Evolutionary conservation across 2,329 filamentous ascomycete genomes (phyloP).

Genomic region (Pseudogymnoascus sp.): DNA sequence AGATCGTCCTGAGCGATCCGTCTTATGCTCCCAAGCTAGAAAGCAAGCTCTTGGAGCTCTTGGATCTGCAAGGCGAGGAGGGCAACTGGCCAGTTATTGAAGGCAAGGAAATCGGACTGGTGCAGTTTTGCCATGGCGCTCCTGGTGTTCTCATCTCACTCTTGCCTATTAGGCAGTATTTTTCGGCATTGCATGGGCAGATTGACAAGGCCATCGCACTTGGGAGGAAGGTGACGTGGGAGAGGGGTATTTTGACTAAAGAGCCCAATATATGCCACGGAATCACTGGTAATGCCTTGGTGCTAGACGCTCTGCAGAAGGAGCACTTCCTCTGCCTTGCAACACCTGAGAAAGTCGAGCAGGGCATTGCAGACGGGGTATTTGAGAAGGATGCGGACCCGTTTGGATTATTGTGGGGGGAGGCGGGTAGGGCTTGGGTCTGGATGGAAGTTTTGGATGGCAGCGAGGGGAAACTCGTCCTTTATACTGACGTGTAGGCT

Average conservation of each 20-base stretch:
- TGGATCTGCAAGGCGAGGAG: conserved; percentile 52
- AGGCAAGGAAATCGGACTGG: conserved; percentile 39
- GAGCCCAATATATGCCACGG: conserved; percentile 61
- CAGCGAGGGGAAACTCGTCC: conserved; percentile 1
- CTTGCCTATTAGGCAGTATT: conserved; percentile 47
- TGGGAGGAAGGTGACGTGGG: conserved; percentile 47
- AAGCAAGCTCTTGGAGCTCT: conserved; percentile 44
- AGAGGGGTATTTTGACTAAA: conserved; percentile 53
- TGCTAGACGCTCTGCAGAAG: conserved; percentile 27
- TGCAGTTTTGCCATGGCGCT: conserved; percentile 63
- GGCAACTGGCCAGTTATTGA: conserved; percentile 53
- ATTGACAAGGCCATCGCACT: conserved; percentile 47
- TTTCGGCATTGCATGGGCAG: conserved; percentile 44
- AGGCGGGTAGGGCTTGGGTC: conserved; percentile 41
- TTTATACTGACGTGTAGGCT: not conserved
- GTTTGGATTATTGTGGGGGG: conserved; percentile 42
- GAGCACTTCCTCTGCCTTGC: conserved; percentile 54
- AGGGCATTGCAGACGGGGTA: conserved; percentile 44
- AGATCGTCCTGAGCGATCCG: conserved; percentile 54
- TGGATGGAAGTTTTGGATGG: conserved; percentile 33
- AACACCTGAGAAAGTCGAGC: conserved; percentile 48
- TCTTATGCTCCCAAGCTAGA: conserved; percentile 47
- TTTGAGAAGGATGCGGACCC: conserved; percentile 44
- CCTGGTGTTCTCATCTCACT: conserved; percentile 56
- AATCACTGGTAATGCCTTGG: conserved; percentile 56